Percentiles rank a stretch among this genome's conserved stretches.
Conservation (phyloP, 2,329 filamentous ascomycete genomes). For the Coniochaeta sp. region DNA sequence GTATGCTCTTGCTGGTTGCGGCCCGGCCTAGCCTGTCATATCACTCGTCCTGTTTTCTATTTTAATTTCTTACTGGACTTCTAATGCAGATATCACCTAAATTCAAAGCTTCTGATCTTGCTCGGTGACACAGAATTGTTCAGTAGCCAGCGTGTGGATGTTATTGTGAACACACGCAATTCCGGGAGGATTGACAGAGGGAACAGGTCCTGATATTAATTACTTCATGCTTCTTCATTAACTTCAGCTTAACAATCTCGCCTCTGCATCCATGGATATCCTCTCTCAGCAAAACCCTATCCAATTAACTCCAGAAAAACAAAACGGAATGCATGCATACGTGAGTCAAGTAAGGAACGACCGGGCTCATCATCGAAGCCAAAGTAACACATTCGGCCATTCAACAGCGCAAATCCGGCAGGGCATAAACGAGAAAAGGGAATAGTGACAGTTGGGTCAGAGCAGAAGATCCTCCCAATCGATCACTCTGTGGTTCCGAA, state of each 20-base stretch:
- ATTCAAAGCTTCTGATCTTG: conserved; percentile 23
- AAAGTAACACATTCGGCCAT: not conserved
- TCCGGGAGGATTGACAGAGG: no score
- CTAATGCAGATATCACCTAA: conserved; percentile 56
- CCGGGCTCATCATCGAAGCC: no score
- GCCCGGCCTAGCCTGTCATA: conserved; percentile 13
- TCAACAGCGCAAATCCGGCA: not conserved
- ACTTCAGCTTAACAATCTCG: no score
- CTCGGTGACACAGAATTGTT: not conserved
- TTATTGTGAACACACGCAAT: no score
- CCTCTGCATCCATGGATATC: no score
- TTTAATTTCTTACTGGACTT: conserved; percentile 50
- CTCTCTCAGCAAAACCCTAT: no score
- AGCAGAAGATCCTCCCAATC: not conserved
- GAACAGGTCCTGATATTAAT: no score
- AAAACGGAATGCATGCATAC: no score
- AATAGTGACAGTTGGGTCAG: not conserved
- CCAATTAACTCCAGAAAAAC: no score
- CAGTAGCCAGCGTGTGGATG: not conserved
- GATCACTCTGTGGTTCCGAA: not conserved
- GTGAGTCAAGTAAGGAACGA: no score
- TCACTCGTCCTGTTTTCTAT: conserved; percentile 25
- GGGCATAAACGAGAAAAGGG: not conserved
- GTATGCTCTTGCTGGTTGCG: conserved; percentile 13
- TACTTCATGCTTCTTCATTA: no score